Evolutionary conservation across 2,329 filamentous ascomycete genomes (phyloP).

Genomic region (Paracamarosporium sp.): DNA sequence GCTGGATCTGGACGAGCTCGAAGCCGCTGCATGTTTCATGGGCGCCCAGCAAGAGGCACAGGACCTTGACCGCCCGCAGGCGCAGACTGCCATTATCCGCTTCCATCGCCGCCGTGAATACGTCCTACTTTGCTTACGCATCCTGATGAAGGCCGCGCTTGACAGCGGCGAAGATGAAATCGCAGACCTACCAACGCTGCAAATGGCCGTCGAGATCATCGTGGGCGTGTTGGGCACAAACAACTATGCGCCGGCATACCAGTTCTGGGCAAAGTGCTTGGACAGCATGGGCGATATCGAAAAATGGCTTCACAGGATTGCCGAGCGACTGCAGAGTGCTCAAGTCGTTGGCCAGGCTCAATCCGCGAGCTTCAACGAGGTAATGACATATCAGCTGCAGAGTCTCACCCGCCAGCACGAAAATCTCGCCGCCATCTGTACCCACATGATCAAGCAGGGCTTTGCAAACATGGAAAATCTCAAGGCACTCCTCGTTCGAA

Average conservation of each 20-base stretch:
- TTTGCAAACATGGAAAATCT: slow-evolving; percentile 77
- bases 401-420: slow-evolving; percentile 92
- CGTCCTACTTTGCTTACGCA: slow-evolving; percentile 80
- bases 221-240: slow-evolving; percentile 63
- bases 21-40: slow-evolving; percentile 79
- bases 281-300: slow-evolving; percentile 78
- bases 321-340: slow-evolving; percentile 77
- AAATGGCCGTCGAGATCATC: slow-evolving; percentile 44
- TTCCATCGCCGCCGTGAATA: slow-evolving; percentile 88
- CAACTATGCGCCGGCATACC: slow-evolving; percentile 61
- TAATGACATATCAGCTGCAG: slow-evolving; percentile 78
- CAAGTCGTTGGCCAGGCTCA: slow-evolving; percentile 74
- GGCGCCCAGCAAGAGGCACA: slow-evolving; percentile 73
- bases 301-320: slow-evolving; percentile 75
- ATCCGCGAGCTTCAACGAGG: slow-evolving; percentile 72
- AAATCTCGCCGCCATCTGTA: slow-evolving; percentile 79
- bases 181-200: slow-evolving; percentile 28
- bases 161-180: slow-evolving; percentile 42
- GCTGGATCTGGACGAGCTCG: slow-evolving; percentile 86
- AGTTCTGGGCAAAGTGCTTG: slow-evolving; percentile 77
- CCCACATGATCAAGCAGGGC: slow-evolving; percentile 77
- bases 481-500: slow-evolving; percentile 68
- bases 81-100: slow-evolving; percentile 81
- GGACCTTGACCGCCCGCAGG: slow-evolving; percentile 72
- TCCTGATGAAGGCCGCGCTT: slow-evolving; percentile 75